phyloP scores from a whole-genome alignment of 768 basidiomycete genomes.

The Obba rivulosa region DNA sequence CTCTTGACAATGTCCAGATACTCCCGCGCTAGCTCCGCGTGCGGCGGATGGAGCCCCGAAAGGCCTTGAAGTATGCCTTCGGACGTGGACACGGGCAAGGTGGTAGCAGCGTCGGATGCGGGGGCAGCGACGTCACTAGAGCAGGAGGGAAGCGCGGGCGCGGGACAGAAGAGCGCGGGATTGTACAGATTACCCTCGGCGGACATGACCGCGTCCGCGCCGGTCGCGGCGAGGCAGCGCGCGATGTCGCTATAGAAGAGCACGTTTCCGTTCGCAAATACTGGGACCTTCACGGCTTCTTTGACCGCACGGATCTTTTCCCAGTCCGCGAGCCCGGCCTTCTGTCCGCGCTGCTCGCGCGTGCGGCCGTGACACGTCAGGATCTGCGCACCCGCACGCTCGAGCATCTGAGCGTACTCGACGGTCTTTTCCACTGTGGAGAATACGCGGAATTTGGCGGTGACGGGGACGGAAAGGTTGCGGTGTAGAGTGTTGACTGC shows the following conservation, averaged over 20 bases:
- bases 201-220: slow-evolving; percentile 90
- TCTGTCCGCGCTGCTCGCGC: slow-evolving; percentile 88
- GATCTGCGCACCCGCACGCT: slow-evolving; percentile 91
- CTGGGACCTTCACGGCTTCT: slow-evolving; percentile 82
- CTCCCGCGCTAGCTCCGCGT: slow-evolving; percentile 70
- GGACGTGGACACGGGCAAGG: slow-evolving; percentile 3
- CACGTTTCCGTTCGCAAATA: slow-evolving; percentile 96
- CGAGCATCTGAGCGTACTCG: slow-evolving; percentile 93
- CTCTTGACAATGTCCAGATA: slow-evolving; percentile 77
- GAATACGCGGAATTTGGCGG: slow-evolving; percentile 94
- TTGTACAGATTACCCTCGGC: slow-evolving; percentile 96
- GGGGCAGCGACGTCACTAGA: slow-evolving; percentile 2
- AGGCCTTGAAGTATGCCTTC: slow-evolving; percentile 24
- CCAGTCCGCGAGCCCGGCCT: slow-evolving; percentile 84
- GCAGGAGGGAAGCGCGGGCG: slow-evolving; percentile 3
- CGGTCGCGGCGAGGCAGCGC: slow-evolving; percentile 75
- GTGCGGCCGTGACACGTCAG: slow-evolving; percentile 90
- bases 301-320: slow-evolving; percentile 88
- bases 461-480: slow-evolving; percentile 87
- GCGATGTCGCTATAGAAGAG: slow-evolving; percentile 82
- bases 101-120: background rate
- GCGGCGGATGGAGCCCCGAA: slow-evolving; percentile 46
- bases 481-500: slow-evolving; percentile 82
- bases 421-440: slow-evolving; percentile 82
- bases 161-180: slow-evolving; percentile 64